Base-by-base conservation (phyloP, 495 filamentous ascomycete genomes). In the Tuber borchii region DNA sequence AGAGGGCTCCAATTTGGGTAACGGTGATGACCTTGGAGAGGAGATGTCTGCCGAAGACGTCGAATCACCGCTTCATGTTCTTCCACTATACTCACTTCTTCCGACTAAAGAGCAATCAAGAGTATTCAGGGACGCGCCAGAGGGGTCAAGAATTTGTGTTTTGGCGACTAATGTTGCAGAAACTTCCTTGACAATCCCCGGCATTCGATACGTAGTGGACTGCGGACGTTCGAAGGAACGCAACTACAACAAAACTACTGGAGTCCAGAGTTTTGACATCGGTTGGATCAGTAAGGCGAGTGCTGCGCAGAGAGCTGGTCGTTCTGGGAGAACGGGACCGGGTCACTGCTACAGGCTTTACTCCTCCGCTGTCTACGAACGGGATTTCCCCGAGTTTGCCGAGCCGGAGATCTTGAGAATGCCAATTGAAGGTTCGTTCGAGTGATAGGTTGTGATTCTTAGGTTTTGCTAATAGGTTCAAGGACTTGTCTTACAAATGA, bases 281-380 rank as follows among this genome's bases (percentile, higher is more conserved):
- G 91, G 91, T 65, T 99, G 95, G 93, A 95, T 97, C 77, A 97
- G 94, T 86, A 98, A 99, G 85, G 96, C 96, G 26, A 96, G 93
- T 83, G 94, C 96, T 39, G 91, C 89, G 76, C 96, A 99, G 85
- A 88, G 96, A 84, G 91, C 93, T 71, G 96, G 96, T 83, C 93
- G 96, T 86, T 95, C 96, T 56, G 96, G 96, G 61, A 90, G 96
- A 87, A 98, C 94, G 37, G 95, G 94, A 2, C 94, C 95, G 17
- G 96, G 96, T 45, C 96, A 98, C 83, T 97, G 95, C 84, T 99
- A 97, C 84, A 88, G 92, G 72, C 82, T 99, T 3, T 99, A 97
- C 82, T 97, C 94, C 0, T 96, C 93, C 12, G 96, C 96, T 0
- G 90, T 99, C 0, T 99, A 93, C 81, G 96, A 99, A 84, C 86